Evolutionary conservation across 768 basidiomycete genomes (phyloP), one percentile per base, ranked within the genome.

Genomic region (Calvatia gigantea): DNA sequence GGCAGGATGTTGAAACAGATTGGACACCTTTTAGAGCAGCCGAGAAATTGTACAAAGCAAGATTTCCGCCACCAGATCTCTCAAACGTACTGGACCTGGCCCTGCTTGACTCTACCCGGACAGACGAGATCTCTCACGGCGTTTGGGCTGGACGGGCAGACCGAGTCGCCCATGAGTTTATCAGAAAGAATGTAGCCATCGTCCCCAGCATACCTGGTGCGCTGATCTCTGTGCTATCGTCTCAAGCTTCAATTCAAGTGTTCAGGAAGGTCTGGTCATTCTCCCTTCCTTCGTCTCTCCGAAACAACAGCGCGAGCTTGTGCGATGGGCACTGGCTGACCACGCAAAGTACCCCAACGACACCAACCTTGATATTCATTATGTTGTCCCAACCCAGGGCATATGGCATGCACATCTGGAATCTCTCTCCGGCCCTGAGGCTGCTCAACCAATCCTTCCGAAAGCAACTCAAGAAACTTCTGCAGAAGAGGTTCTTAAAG

Each of bases 341-440:
- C 92, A 95, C 61, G 88, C 94, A 1, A 76, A 78, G 2, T 70
- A 77, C 33, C 91, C 93, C 0, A 97, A 97, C 66, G 86, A 89
- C 53, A 95, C 92, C 0, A 96, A 94, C 61, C 84, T 98, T 19
- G 89, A 95, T 54, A 81, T 84, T 0, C 96, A 98, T 68, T 97
- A 96, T 63, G 43, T 74, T 39, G 74, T 97, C 6, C 95, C 96
- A 0, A 47, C 68, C 15, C 73, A 82, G 9, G 91, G 94, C 11
- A 69, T 98, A 21, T 99, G 96, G 94, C 81, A 83, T 38, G 70
- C 80, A 2, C 79, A 75, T 67, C 60, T 85, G 17, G 58, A 64
- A 17, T 70, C 73, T 8, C 66, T 61, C 31, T 56, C 59, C n/a
- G 69, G 73, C 55, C 63, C 69, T 0, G 56, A 48, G 27, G 56